Conservation (phyloP, 2,329 filamentous ascomycete genomes). For the Stagonosporopsis tanaceti region DNA sequence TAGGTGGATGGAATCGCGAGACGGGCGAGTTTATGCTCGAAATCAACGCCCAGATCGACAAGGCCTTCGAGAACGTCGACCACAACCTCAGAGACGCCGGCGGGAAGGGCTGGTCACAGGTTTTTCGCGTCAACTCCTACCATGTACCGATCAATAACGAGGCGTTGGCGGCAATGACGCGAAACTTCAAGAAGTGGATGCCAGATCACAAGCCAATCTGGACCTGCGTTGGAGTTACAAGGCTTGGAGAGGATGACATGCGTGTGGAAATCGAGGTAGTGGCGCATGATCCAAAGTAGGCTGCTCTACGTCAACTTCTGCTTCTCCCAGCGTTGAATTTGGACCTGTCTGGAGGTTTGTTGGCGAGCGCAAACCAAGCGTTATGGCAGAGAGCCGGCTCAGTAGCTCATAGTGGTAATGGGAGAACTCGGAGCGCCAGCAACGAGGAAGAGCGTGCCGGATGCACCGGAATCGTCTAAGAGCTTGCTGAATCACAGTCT, state of each 20-base stretch:
- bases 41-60: slow-evolving; percentile 44
- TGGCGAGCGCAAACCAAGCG: not conserved
- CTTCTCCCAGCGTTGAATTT: not conserved
- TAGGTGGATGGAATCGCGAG: slow-evolving; percentile 48
- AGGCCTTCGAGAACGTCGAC: slow-evolving; percentile 66
- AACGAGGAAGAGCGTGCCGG: not conserved
- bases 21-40: slow-evolving; percentile 28
- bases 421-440: not conserved
- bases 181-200: slow-evolving; percentile 37
- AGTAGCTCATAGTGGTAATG: not conserved
- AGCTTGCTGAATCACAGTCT: not conserved
- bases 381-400: not conserved
- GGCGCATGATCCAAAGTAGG: slow-evolving; percentile 17
- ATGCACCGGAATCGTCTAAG: not conserved
- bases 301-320: too few relatives aligned
- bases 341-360: not conserved
- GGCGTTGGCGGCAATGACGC: slow-evolving; percentile 27
- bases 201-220: slow-evolving; percentile 34
- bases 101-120: slow-evolving; percentile 65
- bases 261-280: slow-evolving; percentile 34
- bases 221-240: slow-evolving; percentile 32
- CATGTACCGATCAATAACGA: slow-evolving; percentile 30
- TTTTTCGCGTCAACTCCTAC: slow-evolving; percentile 49
- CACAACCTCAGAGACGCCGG: slow-evolving; percentile 60
- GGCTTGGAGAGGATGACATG: slow-evolving; percentile 52